Base-by-base conservation (phyloP, 106 monocot genomes). In the Hemerocallis citrina region DNA sequence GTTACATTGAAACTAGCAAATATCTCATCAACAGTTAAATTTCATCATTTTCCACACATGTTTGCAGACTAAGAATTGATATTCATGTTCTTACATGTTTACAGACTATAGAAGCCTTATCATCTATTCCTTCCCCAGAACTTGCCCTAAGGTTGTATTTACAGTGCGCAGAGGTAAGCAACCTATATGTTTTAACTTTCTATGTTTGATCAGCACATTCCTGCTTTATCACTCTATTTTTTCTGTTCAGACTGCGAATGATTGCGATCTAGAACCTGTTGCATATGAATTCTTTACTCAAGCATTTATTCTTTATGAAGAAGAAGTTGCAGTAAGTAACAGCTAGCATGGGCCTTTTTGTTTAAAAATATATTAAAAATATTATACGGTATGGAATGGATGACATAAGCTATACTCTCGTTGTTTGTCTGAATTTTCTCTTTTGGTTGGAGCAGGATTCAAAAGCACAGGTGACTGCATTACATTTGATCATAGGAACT, bases 281-380 rank as follows among this genome's bases (percentile, higher is more conserved):
- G 88, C 98, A 34, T 99, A 99, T 75, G 98, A 88, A 60, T 99
- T 92, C 64, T 88, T 92, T 38, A 92, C 98, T 36, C 85, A 92
- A 70, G 98, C 98, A 55, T 99, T 92, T 73, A 64, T 99, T 33
- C 46, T 99, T n/a, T 99, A 99, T 64, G 98, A 99, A 72, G 98
- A 99, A 63, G 98, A 99, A 80, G 77, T 92, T 52, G 72, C 84
- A 21, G 98, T 99, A 81, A 84, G 78, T 69, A 10, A 57, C 29
- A n/a, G n/a, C n/a, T n/a, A n/a, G n/a, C n/a, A n/a, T n/a, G n/a
- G n/a, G n/a, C n/a, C n/a, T n/a, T n/a, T n/a, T n/a, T n/a, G n/a
- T n/a, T n/a, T n/a, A n/a, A n/a, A n/a, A n/a, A n/a, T n/a, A n/a
- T n/a, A n/a, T n/a, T n/a, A n/a, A n/a, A n/a, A n/a, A n/a, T n/a